Evolutionary conservation across 441 rosid genomes (phyloP), one percentile per base, ranked within the genome.

Genomic region (Melastoma candidum): DNA sequence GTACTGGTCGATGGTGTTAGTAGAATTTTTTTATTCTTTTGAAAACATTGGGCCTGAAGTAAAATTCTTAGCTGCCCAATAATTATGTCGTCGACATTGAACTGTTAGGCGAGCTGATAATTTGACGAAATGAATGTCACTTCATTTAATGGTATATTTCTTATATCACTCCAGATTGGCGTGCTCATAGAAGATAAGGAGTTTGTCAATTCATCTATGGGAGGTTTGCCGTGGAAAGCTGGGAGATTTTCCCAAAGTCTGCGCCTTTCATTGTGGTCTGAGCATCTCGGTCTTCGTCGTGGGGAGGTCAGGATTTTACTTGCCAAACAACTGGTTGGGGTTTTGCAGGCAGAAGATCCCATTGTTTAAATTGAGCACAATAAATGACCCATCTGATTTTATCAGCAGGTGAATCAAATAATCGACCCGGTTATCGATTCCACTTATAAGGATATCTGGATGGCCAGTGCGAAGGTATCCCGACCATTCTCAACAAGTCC

Each of bases 211-310:
- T 93, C 99, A 0, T 66, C 61, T 65, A 89, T 93, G 97, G 90
- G 83, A 60, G 99, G 97, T 60, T 75, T 80, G 53, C 93, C 95
- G 27, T 80, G 95, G 97, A 84, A 87, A 68, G 97, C 97, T 64
- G 99, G 99, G 63, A 89, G 74, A 56, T 89, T 89, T 68, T 50
- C 96, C 50, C 53, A 47, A 54, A 85, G 90, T 70, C 97, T 94
- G 62, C 90, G 99, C 63, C 85, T 82, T 11, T 79, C 99, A 11
- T 71, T 94, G 63, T 94, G 99, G 99, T 80, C 92, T 1, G 99
- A 94, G 67, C 97, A 94, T 75, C 97, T 94, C 59, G 97, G 95
- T 64, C 94, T 90, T 71, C 77, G 43, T 58, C 64, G 68, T 25
- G 84, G 75, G 71, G 85, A 87, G 95, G 99, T 94, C 60, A 56